Base-by-base conservation (phyloP, 1,284 basidiomycete species). In the Ganoderma leucocontextum region DNA sequence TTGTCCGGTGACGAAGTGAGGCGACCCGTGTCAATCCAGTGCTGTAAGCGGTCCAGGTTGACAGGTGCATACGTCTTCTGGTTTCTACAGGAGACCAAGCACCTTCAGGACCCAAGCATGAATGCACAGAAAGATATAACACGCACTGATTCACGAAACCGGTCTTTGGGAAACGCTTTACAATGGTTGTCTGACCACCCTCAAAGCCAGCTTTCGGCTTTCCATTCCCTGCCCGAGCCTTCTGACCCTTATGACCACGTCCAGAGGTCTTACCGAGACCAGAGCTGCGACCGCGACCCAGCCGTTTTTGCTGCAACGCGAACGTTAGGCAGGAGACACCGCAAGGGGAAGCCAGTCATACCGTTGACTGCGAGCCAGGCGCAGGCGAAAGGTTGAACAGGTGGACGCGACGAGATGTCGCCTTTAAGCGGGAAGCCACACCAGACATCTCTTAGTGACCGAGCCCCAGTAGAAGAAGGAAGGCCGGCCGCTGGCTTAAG, bases 171-270 rank as follows among this genome's bases (percentile, higher is more conserved):
- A 97, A 95, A 59, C 92, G 84, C 73, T 96, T 91, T n/a, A 91
- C 92, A 67, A 99, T 89, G 8, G 97, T 95, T 29, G 96, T 98
- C 80, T 99, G 97, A 73, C 97, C 97, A 77, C 97, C 97, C 80
- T 98, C 97, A 74, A 99, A 99, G 7, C 92, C 91, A 38, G 89
- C 85, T 73, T 87, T 90, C 35, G 95, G 90, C 76, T 90, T 94
- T n/a, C 96, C 95, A 75, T 95, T 92, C 6, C 97, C 97, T 25
- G 94, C 89, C 66, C 97, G 90, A 55, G 97, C 93, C 70, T 97
- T 97, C 80, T 98, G 96, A 76, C 97, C 97, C 78, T 99, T 99
- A 81, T 95, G 90, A 82, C 97, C 97, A 65, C 95, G 89, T 71
- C 96, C 96, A 4, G 96, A 91, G 0, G 96, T 98, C 67, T 95